Conservation (phyloP, 768 basidiomycete species). For the Solioccasus polychromus region DNA sequence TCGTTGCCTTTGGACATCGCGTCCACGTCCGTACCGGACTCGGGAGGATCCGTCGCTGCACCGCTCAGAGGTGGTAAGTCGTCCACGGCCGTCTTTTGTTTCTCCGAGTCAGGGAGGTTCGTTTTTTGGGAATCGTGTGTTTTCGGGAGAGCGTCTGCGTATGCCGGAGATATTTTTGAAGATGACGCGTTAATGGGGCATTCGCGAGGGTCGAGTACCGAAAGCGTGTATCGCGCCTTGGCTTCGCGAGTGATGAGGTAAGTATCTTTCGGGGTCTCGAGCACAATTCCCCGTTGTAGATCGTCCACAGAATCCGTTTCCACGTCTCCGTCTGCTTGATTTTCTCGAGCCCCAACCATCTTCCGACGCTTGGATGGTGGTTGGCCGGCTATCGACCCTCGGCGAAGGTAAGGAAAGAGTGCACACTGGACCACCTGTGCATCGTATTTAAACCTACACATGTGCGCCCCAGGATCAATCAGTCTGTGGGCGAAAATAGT, state of each 20-base stretch:
- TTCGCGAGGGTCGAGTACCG: slow-evolving; percentile 9
- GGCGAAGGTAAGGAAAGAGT: slow-evolving; percentile 40
- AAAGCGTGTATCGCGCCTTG: slow-evolving; percentile 17
- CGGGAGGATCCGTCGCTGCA: slow-evolving; percentile 3
- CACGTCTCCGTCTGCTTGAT: slow-evolving; percentile 6
- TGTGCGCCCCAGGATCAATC: neutral
- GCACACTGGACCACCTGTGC: slow-evolving; percentile 40
- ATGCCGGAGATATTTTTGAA: neutral
- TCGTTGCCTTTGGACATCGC: neutral
- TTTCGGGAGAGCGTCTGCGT: slow-evolving; percentile 1
- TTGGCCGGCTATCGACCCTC: slow-evolving; percentile 12
- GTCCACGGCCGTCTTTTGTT: neutral
- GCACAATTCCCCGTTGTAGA: slow-evolving; percentile 16
- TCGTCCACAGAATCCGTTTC: slow-evolving; percentile 13
- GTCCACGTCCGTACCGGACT: neutral
- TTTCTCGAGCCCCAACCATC: slow-evolving; percentile 6
- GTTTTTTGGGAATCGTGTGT: neutral
- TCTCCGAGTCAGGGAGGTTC: neutral
- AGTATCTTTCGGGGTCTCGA: slow-evolving; percentile 23
- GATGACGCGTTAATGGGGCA: neutral
- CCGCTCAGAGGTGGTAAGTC: neutral
- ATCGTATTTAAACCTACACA: slow-evolving; percentile 51
- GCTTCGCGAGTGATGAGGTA: slow-evolving; percentile 21
- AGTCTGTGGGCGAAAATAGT: neutral
- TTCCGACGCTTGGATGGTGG: slow-evolving; percentile 29